These are phyloP conservation scores for Camellia granthamiana DNA, from an alignment of 148 eudicot species.

Conservation along the genomic window DNA sequence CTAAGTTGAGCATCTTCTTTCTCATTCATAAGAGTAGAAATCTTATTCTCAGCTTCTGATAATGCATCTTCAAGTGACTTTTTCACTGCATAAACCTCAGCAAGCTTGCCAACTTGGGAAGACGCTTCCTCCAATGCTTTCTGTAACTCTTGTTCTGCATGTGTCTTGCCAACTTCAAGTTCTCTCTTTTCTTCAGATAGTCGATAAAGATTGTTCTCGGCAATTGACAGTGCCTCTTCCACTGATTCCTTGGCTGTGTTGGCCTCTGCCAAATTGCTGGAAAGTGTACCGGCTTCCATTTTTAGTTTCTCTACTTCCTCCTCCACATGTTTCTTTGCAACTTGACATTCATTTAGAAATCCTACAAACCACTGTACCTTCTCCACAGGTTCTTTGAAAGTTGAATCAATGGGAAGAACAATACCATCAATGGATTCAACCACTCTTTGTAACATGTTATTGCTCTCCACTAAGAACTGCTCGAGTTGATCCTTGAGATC, in stretches of 20 bases:
- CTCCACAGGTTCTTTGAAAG: conserved; percentile 56
- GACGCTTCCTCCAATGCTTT: conserved; percentile 48
- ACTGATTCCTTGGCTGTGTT: conserved; percentile 43
- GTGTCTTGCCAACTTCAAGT: conserved; percentile 44
- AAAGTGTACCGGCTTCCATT: conserved; percentile 45
- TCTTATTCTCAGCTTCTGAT: conserved; percentile 51
- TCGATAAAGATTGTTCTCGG: conserved; percentile 42
- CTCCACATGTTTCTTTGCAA: conserved; percentile 44
- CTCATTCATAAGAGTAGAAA: conserved; percentile 45
- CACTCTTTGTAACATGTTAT: conserved; percentile 47
- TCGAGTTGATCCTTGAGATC: conserved; percentile 63
- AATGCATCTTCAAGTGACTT: conserved; percentile 60
- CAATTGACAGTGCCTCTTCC: conserved; percentile 60
- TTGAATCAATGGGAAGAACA: conserved; percentile 39
- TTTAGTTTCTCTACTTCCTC: conserved; percentile 53
- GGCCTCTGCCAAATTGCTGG: conserved; percentile 46
- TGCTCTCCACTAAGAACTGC: conserved; percentile 64
- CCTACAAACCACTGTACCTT: conserved; percentile 67
- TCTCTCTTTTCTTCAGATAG: conserved; percentile 65
- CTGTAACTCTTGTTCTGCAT: conserved; percentile 46
- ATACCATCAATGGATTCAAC: conserved; percentile 53
- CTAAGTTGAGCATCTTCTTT: conserved; percentile 56
- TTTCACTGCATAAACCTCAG: conserved; percentile 47
- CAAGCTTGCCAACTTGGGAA: conserved; percentile 32
- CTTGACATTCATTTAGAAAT: conserved; percentile 52